A percentile compares a stretch with the other conserved stretches of the same genome.
Conservation (phyloP, 805 yeast species). For the Cyberlindnera euphorbiiphila region DNA sequence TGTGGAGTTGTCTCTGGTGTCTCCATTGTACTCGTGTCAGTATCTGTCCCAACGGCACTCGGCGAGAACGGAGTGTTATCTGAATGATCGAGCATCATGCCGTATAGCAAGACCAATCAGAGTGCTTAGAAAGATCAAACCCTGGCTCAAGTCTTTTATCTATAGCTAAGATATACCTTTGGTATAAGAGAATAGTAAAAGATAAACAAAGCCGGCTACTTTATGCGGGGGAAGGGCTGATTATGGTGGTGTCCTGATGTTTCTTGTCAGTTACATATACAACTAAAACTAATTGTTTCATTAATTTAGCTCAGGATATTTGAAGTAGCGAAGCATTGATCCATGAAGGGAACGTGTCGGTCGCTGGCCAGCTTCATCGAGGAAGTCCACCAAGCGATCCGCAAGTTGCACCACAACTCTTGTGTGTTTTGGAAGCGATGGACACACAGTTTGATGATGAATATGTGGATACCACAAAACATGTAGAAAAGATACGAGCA, state of each 20-base stretch:
- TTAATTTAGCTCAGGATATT: too few species aligned
- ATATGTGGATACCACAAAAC: constrained; percentile 2
- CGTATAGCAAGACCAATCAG: too few species aligned
- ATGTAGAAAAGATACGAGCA: neutral
- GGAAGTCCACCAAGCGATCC: constrained; percentile 6
- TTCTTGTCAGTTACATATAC: neutral
- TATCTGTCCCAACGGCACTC: neutral
- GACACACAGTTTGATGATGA: constrained; percentile 2
- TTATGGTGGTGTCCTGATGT: constrained; percentile 3
- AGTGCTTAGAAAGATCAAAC: too few species aligned
- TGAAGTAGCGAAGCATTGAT: too few species aligned
- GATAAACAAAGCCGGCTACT: neutral
- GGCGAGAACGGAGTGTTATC: neutral
- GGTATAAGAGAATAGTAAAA: neutral
- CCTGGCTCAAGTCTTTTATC: neutral
- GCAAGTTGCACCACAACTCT: constrained; percentile 4
- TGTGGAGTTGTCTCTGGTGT: too few species aligned
- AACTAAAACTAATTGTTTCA: too few species aligned
- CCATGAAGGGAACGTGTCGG: neutral
- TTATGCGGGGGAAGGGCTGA: neutral
- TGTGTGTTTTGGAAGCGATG: constrained; percentile 5
- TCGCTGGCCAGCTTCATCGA: neutral
- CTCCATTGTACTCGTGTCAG: constrained; percentile 6
- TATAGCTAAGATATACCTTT: neutral
- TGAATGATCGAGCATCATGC: too few species aligned